Evolutionary conservation across 352 stramenopile genomes (phyloP).

Genomic region (Phytophthora lateralis): DNA sequence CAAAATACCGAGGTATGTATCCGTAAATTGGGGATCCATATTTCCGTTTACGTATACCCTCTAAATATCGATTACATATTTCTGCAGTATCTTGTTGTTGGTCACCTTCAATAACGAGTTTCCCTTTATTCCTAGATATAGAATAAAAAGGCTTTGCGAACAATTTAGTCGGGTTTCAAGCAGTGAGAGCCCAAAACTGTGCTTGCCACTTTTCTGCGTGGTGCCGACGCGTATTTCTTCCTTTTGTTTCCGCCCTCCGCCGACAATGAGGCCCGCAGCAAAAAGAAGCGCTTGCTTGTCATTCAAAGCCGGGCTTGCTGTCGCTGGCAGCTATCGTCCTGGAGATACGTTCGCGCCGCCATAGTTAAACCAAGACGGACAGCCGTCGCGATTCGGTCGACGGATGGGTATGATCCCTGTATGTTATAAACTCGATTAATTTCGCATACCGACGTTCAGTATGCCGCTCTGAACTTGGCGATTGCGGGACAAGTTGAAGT

Average conservation of each 20-base stretch:
- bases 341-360: slow-evolving; percentile 4
- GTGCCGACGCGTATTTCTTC: slow-evolving; percentile 15
- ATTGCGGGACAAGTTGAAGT: background rate
- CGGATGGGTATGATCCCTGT: too few relatives aligned
- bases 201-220: slow-evolving; percentile 11
- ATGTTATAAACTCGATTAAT: slow-evolving; percentile 17
- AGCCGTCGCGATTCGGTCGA: slow-evolving; percentile 1
- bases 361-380: slow-evolving; percentile 4
- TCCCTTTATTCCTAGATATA: too few relatives aligned
- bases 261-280: background rate
- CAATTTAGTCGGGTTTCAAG: background rate
- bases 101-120: too few relatives aligned
- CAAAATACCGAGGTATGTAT: background rate
- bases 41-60: background rate
- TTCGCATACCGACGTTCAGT: slow-evolving; percentile 16
- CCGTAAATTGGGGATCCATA: background rate
- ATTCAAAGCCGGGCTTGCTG: slow-evolving; percentile 16
- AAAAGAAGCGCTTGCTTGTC: slow-evolving; percentile 20
- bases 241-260: slow-evolving; percentile 17
- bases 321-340: background rate
- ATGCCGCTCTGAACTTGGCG: slow-evolving; percentile 9
- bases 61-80: background rate
- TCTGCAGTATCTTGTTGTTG: too few relatives aligned
- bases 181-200: slow-evolving; percentile 2
- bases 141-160: background rate